These are phyloP conservation scores for Malus orientalis DNA, from an alignment of 306 rosid genomes.

Conservation along the genomic window DNA sequence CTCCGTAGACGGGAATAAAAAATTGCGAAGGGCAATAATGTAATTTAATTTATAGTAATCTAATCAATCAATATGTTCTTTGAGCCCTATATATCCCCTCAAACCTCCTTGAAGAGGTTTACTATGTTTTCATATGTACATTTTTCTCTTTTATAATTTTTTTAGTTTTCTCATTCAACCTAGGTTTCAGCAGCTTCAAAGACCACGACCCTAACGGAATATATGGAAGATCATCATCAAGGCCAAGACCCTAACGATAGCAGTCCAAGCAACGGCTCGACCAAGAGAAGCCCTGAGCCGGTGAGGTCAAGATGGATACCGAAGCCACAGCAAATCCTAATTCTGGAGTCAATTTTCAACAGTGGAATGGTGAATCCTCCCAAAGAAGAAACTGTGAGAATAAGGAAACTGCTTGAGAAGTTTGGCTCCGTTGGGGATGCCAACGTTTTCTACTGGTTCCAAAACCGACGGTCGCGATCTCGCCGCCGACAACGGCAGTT, in stretches of 20 bases:
- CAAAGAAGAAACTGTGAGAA: slow-evolving; percentile 74
- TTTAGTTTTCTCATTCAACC: background rate
- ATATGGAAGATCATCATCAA: slow-evolving; percentile 50
- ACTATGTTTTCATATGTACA: slow-evolving; percentile 13
- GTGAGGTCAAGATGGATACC: slow-evolving; percentile 95
- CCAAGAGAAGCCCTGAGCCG: slow-evolving; percentile 48
- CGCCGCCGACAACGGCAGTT: slow-evolving; percentile 95
- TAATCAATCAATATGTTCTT: background rate
- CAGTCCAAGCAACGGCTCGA: slow-evolving; percentile 20
- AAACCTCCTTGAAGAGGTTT: slow-evolving; percentile 16
- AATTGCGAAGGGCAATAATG: background rate
- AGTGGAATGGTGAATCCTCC: slow-evolving; percentile 96
- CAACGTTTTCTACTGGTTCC: slow-evolving; percentile 97
- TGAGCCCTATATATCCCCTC: slow-evolving; percentile 8
- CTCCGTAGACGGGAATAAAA: background rate
- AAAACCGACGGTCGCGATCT: slow-evolving; percentile 87
- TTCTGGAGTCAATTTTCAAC: slow-evolving; percentile 93
- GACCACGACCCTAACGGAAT: slow-evolving; percentile 23
- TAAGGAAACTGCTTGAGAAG: slow-evolving; percentile 70
- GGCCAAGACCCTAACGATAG: slow-evolving; percentile 28
- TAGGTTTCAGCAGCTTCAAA: slow-evolving; percentile 13
- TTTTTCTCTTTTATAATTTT: background rate
- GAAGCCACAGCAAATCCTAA: slow-evolving; percentile 83
- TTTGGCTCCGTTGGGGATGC: slow-evolving; percentile 87
- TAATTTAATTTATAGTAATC: background rate